Evolutionary conservation across 257 asterid genomes (phyloP).

Genomic region (Paraleonurus japonicus): DNA sequence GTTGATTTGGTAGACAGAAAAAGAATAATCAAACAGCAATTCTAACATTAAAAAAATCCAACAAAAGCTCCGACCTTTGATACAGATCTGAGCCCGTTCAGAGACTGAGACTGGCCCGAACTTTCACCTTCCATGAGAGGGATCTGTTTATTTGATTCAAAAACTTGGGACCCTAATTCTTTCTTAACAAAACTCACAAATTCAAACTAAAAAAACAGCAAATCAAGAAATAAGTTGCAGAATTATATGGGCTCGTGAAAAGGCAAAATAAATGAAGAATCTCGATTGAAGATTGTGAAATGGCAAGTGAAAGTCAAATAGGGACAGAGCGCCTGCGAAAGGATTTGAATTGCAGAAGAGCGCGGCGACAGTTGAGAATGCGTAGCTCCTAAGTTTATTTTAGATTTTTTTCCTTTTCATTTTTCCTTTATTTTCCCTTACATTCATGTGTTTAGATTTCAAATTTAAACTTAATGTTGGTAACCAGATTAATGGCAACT

Average conservation of each 20-base stretch:
- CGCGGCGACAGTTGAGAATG: constrained; percentile 21
- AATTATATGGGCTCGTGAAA: constrained; percentile 2
- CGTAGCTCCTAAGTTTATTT: constrained; percentile 23
- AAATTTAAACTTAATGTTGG: constrained; percentile 32
- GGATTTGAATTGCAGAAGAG: constrained; percentile 37
- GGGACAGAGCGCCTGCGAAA: neutral
- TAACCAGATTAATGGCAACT: neutral
- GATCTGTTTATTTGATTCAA: constrained; percentile 8
- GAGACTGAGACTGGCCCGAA: constrained; percentile 22
- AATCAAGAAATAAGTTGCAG: neutral
- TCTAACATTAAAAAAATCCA: neutral
- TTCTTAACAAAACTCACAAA: constrained; percentile 20
- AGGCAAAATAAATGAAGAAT: constrained; percentile 1
- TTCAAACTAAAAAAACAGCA: constrained; percentile 3
- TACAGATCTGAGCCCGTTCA: constrained; percentile 36
- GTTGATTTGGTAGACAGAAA: neutral
- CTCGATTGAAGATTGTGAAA: constrained; percentile 16
- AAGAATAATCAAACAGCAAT: neutral
- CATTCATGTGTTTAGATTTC: constrained; percentile 9
- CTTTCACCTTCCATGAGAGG: constrained; percentile 32
- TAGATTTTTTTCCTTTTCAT: neutral
- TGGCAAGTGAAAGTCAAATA: neutral
- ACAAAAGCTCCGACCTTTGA: constrained; percentile 33
- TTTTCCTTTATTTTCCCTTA: neutral
- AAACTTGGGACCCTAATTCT: neutral